Base-by-base conservation (phyloP, 2,329 filamentous ascomycete species). In the Aspergillus sp. region DNA sequence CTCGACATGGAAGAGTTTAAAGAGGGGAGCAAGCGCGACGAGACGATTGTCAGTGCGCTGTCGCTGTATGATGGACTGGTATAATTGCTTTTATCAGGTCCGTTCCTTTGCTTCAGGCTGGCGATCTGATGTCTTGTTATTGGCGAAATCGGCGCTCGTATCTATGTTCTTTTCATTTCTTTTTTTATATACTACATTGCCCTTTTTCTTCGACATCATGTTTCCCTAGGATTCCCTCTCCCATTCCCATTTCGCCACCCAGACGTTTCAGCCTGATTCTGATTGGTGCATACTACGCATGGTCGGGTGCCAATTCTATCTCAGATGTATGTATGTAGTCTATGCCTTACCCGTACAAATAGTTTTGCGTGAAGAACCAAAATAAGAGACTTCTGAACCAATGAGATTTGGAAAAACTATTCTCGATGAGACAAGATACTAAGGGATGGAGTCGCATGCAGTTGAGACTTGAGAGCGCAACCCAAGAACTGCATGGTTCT, bases 1-100 rank as follows among this genome's bases (percentile, higher is more conserved):
- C 80, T 99, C 68, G 93, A 98, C 75, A 93, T 97, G 84, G 89
- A 93, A 61, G 95, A 99, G 76, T 99, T 99, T 83, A 98, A 98
- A 80, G 95, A 99, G 79, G 95, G 95, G 66, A 96, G 92, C 81
- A 97, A 98, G 82, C 90, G 93, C 59, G 95, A 99, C 77, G 93
- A 98, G 81, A 99, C 95, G 9, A 99, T 99, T 72, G 95, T 99
- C 58, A 98, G 93, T 55, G 95, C 95, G 35, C 82, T 99, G 71
- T 97, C 93, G 57, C 83, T 99, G 64, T 99, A 99, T 71, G 95
- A 99, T 73, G 95, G 95, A 23, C 80, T 99, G 70, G 95, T 99
- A 73, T 97, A 70, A 59, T 37, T 35, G 23, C 25, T 56, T 55
- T 56, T 55, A 15, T 43, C 43, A n/a, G 25, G 56, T 56, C 25